Evolutionary conservation across 192 early-diverging fungal genomes (phyloP), one percentile per base, ranked within the genome.

Genomic region (Funneliformis mosseae): DNA sequence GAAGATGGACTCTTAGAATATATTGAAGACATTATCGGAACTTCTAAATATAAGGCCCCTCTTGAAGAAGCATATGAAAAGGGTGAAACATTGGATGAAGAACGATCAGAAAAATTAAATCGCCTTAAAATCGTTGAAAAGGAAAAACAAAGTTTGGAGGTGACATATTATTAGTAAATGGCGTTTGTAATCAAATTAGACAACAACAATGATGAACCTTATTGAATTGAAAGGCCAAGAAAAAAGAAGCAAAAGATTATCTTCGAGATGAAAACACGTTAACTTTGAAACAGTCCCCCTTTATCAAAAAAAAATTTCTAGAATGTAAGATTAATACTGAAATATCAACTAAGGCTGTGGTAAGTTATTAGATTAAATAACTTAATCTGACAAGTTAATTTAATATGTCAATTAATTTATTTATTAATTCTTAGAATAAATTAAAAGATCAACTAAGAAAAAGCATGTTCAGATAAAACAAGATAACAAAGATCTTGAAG

Each of bases 11-110:
- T 99, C 59, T 89, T 99, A 8, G 98, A 99, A 83, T 99, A 97
- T 83, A 87, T 99, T 41, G 98, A 99, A 84, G 98, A 99, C 83
- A 99, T 99, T 64, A 98, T 99, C 43, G 98, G 98, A 18, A 99
- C 97, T 0, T 91, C 93, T 0, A 84, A 85, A 68, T 98, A 96
- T 83, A 97, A 98, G 85, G 87, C 87, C 23, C 88, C 89, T 42
- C 98, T 99, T 80, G 94, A 95, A 77, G 88, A 92, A 25, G 88
- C 92, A 7, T 89, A 82, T 23, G 80, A 83, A 43, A 83, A 88
- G 67, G 83, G 98, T 0, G 98, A 99, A 63, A 83, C 83, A 41
- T 81, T 97, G 18, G 96, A 94, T 75, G 90, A 92, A 64, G 90
- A 89, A 76, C 87, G 96, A 18, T 88, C 92, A 16, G 95, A 95